Evolutionary conservation across 2,329 filamentous ascomycete genomes (phyloP).

Genomic region (Colletotrichum spinosum): DNA sequence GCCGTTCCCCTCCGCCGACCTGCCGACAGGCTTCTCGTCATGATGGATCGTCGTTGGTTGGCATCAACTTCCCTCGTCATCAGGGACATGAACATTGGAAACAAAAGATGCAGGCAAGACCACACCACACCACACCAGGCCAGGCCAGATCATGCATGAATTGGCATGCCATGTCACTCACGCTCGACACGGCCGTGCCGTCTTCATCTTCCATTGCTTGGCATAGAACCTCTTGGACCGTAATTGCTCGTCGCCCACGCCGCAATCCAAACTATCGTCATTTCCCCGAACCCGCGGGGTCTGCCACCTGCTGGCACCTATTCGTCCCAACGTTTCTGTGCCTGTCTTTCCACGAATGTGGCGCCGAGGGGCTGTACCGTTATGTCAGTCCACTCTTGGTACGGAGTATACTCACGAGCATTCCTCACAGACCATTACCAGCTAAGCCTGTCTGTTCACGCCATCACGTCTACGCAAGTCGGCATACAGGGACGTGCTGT

Average conservation of each 20-base stretch:
- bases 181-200: no score
- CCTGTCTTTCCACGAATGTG: conserved; percentile 20
- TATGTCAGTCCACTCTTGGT: not conserved
- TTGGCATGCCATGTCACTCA: no score
- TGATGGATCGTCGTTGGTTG: not conserved
- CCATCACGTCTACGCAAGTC: not conserved
- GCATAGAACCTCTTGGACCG: not conserved
- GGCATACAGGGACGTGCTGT: conserved; percentile 25
- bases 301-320: not conserved
- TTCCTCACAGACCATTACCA: conserved; percentile 5
- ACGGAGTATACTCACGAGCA: not conserved
- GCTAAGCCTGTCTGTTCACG: not conserved
- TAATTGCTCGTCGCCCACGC: conserved; percentile 1
- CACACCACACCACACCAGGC: no score
- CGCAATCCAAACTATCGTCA: conserved; percentile 11
- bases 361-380: conserved; percentile 35
- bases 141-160: no score
- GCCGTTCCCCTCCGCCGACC: no score
- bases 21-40: not conserved
- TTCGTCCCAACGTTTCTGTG: not conserved
- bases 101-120: no score
- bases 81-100: no score
- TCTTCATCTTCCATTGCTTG: not conserved
- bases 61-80: no score
- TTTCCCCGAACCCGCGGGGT: not conserved